phyloP scores from a whole-genome alignment of 1,139 yeast genomes.

The Geotrichum bryndzae region DNA sequence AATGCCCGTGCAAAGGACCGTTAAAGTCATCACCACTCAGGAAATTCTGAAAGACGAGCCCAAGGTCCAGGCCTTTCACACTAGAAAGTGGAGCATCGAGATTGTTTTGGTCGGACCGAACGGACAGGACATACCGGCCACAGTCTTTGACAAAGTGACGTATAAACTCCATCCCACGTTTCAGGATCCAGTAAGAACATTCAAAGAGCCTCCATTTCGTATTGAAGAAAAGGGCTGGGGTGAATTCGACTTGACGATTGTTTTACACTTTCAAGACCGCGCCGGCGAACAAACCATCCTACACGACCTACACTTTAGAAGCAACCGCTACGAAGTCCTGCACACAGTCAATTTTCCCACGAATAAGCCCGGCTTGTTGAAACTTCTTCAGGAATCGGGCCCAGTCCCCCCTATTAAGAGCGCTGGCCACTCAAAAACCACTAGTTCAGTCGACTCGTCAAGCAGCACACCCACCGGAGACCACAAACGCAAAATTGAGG shows the following conservation, averaged over 20 bases:
- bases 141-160: conserved; percentile 83
- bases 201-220: conserved; percentile 81
- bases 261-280: conserved; percentile 72
- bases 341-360: conserved; percentile 73
- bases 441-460: conserved; percentile 36
- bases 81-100: conserved; percentile 87
- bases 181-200: conserved; percentile 72
- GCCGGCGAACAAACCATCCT: conserved; percentile 80
- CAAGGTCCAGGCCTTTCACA: conserved; percentile 86
- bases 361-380: conserved; percentile 65
- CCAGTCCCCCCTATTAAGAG: conserved; percentile 52
- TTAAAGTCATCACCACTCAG: conserved; percentile 84
- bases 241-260: conserved; percentile 83
- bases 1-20: conserved; percentile 64
- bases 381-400: conserved; percentile 74
- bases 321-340: conserved; percentile 70
- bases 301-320: conserved; percentile 83
- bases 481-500: conserved; percentile 41
- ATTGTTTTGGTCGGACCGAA: conserved; percentile 67
- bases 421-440: conserved; percentile 33
- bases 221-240: conserved; percentile 98
- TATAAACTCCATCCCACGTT: conserved; percentile 94
- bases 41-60: conserved; percentile 77
- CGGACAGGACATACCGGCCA: conserved; percentile 83
- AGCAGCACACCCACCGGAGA: conserved; percentile 24